These are phyloP conservation scores for Psilocybe mexicana DNA, from an alignment of 1,284 basidiomycete genomes.

Conservation along the genomic window DNA sequence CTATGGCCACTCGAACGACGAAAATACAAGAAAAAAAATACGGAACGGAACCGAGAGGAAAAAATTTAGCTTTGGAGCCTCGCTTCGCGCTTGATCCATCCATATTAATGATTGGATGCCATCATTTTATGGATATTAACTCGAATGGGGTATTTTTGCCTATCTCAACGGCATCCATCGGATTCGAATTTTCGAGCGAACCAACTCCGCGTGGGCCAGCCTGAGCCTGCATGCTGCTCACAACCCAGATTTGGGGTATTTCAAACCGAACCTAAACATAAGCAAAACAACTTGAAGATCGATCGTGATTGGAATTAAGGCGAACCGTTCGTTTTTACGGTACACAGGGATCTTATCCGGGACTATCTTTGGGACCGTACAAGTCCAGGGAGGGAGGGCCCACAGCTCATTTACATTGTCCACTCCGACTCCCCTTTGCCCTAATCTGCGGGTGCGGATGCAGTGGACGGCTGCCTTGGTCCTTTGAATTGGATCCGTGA, in stretches of 20 bases:
- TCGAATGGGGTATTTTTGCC: no score
- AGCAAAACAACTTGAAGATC: not conserved
- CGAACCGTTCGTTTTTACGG: not conserved
- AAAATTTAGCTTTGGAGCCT: no score
- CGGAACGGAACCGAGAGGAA: no score
- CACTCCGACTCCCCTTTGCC: not conserved
- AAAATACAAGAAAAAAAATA: no score
- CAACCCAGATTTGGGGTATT: not conserved
- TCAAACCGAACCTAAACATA: not conserved
- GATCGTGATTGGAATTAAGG: not conserved
- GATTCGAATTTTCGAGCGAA: no score
- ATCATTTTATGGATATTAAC: no score
- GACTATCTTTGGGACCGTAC: not conserved
- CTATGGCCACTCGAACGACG: not conserved
- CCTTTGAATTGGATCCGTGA: no score
- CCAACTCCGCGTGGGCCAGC: not conserved
- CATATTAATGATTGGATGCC: no score
- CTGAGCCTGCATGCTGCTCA: not conserved
- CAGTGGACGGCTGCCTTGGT: no score
- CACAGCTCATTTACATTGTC: not conserved
- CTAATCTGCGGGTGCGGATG: no score
- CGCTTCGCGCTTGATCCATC: no score
- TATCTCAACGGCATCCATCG: no score
- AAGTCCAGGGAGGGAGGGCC: not conserved
- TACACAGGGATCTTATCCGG: conserved; percentile 1